These are phyloP conservation scores for Plasmodium knowlesi DNA, from an alignment of 169 alveolate species.

Conservation along the genomic window DNA sequence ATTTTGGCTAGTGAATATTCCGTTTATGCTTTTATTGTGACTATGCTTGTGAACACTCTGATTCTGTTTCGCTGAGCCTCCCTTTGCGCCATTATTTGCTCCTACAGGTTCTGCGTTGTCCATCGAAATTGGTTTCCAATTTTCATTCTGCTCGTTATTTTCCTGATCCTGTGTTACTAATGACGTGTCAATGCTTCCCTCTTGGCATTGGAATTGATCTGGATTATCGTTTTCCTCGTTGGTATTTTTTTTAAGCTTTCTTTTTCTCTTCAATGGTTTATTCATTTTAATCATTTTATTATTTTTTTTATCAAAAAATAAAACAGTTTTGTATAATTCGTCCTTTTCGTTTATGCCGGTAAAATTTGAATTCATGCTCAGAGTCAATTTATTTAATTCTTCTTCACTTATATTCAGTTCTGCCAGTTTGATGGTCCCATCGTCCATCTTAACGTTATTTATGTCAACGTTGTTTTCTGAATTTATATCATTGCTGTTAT, in stretches of 20 bases:
- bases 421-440: conserved; percentile 28
- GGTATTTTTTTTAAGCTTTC: conserved; percentile 4
- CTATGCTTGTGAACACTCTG: neutral
- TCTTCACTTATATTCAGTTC: conserved; percentile 39
- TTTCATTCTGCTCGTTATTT: neutral
- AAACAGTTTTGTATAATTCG: conserved; percentile 57
- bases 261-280: conserved; percentile 40
- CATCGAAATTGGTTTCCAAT: neutral
- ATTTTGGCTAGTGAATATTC: neutral
- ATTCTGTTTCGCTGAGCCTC: neutral
- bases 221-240: conserved; percentile 24
- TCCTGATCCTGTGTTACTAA: neutral
- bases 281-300: conserved; percentile 56
- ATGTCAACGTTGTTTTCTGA: neutral
- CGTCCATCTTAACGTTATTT: neutral
- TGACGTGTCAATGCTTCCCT: neutral
- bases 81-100: neutral
- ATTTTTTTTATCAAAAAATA: conserved; percentile 62
- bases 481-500: neutral
- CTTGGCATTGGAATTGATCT: neutral
- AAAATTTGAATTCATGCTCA: conserved; percentile 61
- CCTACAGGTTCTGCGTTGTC: neutral
- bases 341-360: conserved; percentile 60
- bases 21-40: neutral
- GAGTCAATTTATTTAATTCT: conserved; percentile 43